Evolutionary conservation across 2,329 filamentous ascomycete species (phyloP).

Genomic region (Colletotrichum truncatum): DNA sequence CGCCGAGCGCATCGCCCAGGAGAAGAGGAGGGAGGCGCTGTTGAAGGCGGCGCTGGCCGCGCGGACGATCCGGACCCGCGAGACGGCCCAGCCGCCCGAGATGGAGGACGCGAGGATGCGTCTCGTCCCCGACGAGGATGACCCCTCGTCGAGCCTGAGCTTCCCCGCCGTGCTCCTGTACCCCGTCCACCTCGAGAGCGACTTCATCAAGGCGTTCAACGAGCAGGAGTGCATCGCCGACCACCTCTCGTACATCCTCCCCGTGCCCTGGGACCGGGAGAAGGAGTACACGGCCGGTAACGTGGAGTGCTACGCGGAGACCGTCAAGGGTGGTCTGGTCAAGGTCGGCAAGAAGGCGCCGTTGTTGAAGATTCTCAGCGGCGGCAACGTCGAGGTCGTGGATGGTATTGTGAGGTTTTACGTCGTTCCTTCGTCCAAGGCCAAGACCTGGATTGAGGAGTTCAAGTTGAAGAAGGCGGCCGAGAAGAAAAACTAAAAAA

Average conservation of each 20-base stretch:
- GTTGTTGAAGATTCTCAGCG: slow-evolving; percentile 77
- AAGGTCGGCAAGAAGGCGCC: slow-evolving; percentile 89
- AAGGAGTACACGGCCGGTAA: slow-evolving; percentile 70
- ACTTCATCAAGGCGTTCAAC: slow-evolving; percentile 88
- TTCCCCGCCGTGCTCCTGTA: slow-evolving; percentile 90
- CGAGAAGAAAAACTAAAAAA: slow-evolving; percentile 48
- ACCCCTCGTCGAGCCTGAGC: slow-evolving; percentile 74
- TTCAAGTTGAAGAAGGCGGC: slow-evolving; percentile 79
- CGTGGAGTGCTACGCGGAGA: slow-evolving; percentile 94
- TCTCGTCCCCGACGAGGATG: slow-evolving; percentile 77
- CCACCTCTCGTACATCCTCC: slow-evolving; percentile 87
- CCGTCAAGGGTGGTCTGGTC: slow-evolving; percentile 78
- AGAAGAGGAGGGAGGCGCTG: slow-evolving; percentile 65
- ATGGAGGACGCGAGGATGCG: slow-evolving; percentile 83
- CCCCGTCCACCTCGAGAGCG: slow-evolving; percentile 81
- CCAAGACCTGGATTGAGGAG: slow-evolving; percentile 81
- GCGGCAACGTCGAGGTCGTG: slow-evolving; percentile 85
- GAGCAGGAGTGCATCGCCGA: slow-evolving; percentile 80
- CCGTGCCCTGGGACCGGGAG: slow-evolving; percentile 83
- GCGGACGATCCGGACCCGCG: slow-evolving; percentile 74
- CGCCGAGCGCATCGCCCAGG: slow-evolving; percentile 61
- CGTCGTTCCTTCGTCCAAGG: slow-evolving; percentile 78
- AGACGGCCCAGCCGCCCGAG: slow-evolving; percentile 78
- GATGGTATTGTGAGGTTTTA: slow-evolving; percentile 87
- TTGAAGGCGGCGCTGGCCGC: slow-evolving; percentile 73